Evolutionary conservation across 352 stramenopile species (phyloP), one percentile per base, ranked within the genome.

Genomic region (Achlya hypogyna): DNA sequence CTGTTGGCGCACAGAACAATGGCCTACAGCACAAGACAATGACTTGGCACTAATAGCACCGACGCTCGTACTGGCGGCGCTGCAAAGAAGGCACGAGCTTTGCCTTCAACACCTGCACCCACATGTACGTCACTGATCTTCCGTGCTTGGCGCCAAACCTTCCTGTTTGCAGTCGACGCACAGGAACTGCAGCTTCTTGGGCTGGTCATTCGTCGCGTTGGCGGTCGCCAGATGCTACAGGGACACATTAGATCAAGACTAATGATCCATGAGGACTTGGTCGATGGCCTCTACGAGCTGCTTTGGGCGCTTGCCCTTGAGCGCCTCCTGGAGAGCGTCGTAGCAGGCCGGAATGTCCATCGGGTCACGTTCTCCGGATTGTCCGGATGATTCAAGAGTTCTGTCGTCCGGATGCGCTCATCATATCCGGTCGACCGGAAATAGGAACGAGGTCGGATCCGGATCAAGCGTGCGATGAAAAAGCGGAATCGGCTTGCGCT

Each of bases 291-390:
- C 69, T 42, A 89, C 76, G 58, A 91, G 82, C 53, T 84, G 69
- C 69, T 78, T 76, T 18, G 82, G 82, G 9, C 84, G 84, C 27
- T 74, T 73, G 70, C 87, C 78, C 74, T 81, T 76, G n/a, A 91
- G 81, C 62, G 84, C 84, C 62, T 67, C 62, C 60, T 90, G 74
- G 69, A 93, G 82, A n/a, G 82, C 84, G 45, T 87, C 81, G 54
- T 93, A 82, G 74, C 84, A 93, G 62, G 88, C 78, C 52, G 73
- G 78, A 51, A 91, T 73, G 69, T 93, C 81, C 84, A 93, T 92
- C 27, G 31, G 5, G 10, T 32, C 22, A 23, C 38, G 52, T 42
- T 18, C 25, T 25, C n/a, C 52, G 16, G 20, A 45, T 20, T 42
- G 0, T n/a, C 34, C 25, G 23, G 35, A 64, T 52, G 5, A 62